A percentile compares a stretch with the other conserved stretches of the same genome.
These are phyloP conservation scores for Chaetomium tenue DNA, from an alignment of 495 filamentous ascomycete genomes.

Conservation along the genomic window DNA sequence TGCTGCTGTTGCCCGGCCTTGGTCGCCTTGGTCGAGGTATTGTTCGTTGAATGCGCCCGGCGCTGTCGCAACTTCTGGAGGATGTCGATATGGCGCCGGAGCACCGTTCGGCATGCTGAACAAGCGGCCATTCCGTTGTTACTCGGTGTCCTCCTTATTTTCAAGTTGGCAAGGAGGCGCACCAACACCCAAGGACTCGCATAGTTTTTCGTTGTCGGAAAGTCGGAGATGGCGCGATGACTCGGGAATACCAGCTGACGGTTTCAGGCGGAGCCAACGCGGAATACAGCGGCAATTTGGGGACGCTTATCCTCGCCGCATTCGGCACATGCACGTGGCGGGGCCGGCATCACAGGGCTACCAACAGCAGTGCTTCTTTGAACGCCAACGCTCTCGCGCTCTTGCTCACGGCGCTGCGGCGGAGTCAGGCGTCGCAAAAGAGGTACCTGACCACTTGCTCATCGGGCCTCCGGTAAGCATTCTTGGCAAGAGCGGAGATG, in stretches of 20 bases:
- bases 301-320: conserved; percentile 7
- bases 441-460: not conserved
- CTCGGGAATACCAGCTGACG: conserved; percentile 8
- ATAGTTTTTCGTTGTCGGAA: conserved; percentile 10
- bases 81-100: conserved; percentile 29
- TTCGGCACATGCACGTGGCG: conserved; percentile 4
- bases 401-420: not conserved
- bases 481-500: not conserved
- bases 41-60: conserved; percentile 32
- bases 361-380: not conserved
- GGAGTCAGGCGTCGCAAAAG: not conserved
- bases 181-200: not conserved
- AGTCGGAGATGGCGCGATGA: conserved; percentile 4
- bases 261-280: conserved; percentile 12
- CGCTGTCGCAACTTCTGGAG: conserved; percentile 27
- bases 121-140: conserved; percentile 21
- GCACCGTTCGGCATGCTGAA: conserved; percentile 20
- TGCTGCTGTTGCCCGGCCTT: conserved; percentile 30
- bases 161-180: not conserved
- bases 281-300: not conserved
- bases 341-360: not conserved
- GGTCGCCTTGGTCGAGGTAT: conserved; percentile 15
- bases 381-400: not conserved
- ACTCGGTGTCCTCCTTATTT: not conserved
- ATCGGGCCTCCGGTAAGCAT: not conserved